These are phyloP conservation scores for Cichorium intybus DNA, from an alignment of 140 eudicot genomes.

Conservation along the genomic window DNA sequence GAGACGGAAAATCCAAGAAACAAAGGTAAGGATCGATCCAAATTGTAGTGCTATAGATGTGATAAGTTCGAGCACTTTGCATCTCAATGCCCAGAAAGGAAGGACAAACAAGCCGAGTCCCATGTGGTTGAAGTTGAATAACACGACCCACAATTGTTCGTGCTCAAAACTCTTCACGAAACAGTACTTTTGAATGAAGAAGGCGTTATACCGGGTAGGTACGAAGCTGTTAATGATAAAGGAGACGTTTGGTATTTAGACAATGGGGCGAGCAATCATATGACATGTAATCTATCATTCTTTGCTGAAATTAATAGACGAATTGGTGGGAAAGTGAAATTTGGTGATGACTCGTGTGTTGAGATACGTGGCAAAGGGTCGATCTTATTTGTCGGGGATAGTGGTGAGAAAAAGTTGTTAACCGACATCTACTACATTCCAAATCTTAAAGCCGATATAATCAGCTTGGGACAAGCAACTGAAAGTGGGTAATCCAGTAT, in stretches of 20 bases:
- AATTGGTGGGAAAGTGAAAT: background rate
- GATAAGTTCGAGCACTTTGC: background rate
- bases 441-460: background rate
- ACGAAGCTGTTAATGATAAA: too few species aligned
- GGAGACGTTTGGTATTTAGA: too few species aligned
- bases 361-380: background rate
- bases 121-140: too few species aligned
- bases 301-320: too few species aligned
- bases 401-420: background rate
- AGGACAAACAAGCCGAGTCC: background rate
- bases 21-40: background rate
- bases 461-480: conserved; percentile 1
- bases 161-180: too few species aligned
- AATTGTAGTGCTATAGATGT: background rate
- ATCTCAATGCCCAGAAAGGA: background rate
- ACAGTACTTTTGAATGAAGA: too few species aligned
- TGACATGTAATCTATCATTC: too few species aligned
- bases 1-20: too few species aligned
- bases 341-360: background rate
- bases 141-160: too few species aligned
- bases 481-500: background rate
- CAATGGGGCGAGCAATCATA: too few species aligned
- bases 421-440: background rate
- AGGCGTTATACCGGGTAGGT: too few species aligned
- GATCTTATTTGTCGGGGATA: background rate